Evolutionary conservation across 495 filamentous ascomycete genomes (phyloP).

Genomic region (Acidiella bohemica): DNA sequence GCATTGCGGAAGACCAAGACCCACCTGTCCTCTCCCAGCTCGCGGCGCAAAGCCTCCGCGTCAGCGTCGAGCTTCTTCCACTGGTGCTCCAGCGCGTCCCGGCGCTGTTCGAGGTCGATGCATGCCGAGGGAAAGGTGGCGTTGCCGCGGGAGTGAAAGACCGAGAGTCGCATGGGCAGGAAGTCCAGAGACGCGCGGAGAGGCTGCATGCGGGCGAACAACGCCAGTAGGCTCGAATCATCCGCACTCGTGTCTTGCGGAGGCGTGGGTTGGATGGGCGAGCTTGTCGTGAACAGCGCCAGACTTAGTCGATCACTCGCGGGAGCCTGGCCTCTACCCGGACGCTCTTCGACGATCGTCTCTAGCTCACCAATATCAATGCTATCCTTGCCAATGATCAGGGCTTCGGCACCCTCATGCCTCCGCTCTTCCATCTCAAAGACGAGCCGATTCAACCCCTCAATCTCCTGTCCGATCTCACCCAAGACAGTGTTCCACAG

Average conservation of each 20-base stretch:
- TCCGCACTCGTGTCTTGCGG: slow-evolving; percentile 44
- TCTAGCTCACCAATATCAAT: slow-evolving; percentile 83
- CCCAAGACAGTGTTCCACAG: slow-evolving; percentile 86
- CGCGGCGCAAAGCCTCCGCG: slow-evolving; percentile 70
- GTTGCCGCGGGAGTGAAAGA: slow-evolving; percentile 66
- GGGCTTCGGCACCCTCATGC: slow-evolving; percentile 47
- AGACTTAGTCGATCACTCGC: slow-evolving; percentile 54
- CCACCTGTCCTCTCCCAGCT: slow-evolving; percentile 91
- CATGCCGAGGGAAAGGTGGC: slow-evolving; percentile 74
- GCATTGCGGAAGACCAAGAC: slow-evolving; percentile 87
- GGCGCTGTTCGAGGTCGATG: slow-evolving; percentile 65
- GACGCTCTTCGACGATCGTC: slow-evolving; percentile 84
- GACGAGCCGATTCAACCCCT: slow-evolving; percentile 64
- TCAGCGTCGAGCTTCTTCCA: slow-evolving; percentile 77
- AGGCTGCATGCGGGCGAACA: slow-evolving; percentile 92
- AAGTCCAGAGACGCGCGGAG: slow-evolving; percentile 88
- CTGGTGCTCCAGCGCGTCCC: slow-evolving; percentile 53
- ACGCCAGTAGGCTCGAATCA: slow-evolving; percentile 63
- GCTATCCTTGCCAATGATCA: slow-evolving; percentile 35
- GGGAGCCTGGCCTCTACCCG: slow-evolving; percentile 38
- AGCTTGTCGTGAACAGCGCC: slow-evolving; percentile 34
- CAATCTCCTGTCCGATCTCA: slow-evolving; percentile 83
- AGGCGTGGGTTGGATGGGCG: slow-evolving; percentile 43
- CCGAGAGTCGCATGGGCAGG: slow-evolving; percentile 84
- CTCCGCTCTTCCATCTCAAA: slow-evolving; percentile 95